Evolutionary conservation across 345 rosid genomes (phyloP), one percentile per base, ranked within the genome.

Genomic region (Gossypium bickii): DNA sequence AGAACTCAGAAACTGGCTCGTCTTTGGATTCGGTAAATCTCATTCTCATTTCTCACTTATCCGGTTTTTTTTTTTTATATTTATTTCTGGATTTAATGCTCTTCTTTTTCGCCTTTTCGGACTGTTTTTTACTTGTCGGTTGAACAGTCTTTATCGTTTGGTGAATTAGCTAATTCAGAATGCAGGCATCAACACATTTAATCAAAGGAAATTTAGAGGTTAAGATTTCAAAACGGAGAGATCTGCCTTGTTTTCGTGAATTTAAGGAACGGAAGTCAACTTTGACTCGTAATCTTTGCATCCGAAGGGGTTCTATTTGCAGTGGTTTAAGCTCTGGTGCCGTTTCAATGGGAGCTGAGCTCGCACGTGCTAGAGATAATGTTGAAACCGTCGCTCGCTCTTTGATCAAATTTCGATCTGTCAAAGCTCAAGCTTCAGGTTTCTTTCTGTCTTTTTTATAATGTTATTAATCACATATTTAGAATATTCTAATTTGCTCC

Each of bases 401-500:
- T 25, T 79, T 91, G 15, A 74, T 83, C 60, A 90, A 87, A 84
- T 45, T 88, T 72, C 86, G 89, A 84, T 84, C 90, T 1, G 78
- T 89, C 77, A 89, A 78, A 78, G 87, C 90, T 60, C 89, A 88
- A 5, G 86, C 92, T 69, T 84, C 93, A 64, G 98, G 98, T 94
- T 70, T 72, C 92, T 82, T 41, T 24, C 18, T 60, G 15, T 56
- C 38, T 68, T 34, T 9, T 57, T 43, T 12, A 10, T 2, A 53
- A 53, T 17, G 9, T 53, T n/a, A 17, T 53, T n/a, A 53, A 6
- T 53, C 20, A 53, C 34, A 22, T 57, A 3, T 57, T 57, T 11
- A 57, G 15, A 57, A 57, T 57, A 13, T 57, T 22, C 25, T 10
- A 13, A 34, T 34, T 34, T 63, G 24, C 22, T 38, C 47, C 9